Percentiles rank a stretch among this genome's conserved stretches.
Evolutionary conservation across 139 green algal species (phyloP).

Genomic region (Chlamydomonas applanata): DNA sequence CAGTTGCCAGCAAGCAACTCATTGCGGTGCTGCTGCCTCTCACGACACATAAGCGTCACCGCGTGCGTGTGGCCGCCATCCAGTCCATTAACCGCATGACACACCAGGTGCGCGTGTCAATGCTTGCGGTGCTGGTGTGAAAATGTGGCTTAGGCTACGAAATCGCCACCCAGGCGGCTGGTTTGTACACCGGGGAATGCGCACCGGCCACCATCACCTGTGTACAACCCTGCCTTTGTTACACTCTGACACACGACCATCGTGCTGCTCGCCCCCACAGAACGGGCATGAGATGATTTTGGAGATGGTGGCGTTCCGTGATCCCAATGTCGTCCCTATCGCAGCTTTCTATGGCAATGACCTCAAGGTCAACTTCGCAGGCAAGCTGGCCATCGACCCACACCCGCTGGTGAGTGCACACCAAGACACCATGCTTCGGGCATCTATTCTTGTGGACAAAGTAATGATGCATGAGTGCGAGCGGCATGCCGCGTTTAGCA

Average conservation of each 20-base stretch:
- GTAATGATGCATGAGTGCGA: too few relatives aligned
- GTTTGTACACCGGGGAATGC: too few relatives aligned
- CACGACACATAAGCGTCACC: conserved; percentile 54
- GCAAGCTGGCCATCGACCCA: conserved; percentile 63
- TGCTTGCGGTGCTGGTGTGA: too few relatives aligned
- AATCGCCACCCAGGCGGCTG: too few relatives aligned
- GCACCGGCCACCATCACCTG: too few relatives aligned
- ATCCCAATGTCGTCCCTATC: conserved; percentile 72
- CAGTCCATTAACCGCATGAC: conserved; percentile 47
- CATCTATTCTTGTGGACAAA: too few relatives aligned
- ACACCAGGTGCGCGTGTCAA: conserved; percentile 37
- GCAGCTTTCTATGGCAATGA: conserved; percentile 71
- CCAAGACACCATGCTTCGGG: background rate
- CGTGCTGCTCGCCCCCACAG: too few relatives aligned
- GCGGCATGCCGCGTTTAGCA: too few relatives aligned
- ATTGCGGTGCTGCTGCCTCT: conserved; percentile 56
- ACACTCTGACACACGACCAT: too few relatives aligned
- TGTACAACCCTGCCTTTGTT: too few relatives aligned
- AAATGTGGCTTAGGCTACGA: too few relatives aligned
- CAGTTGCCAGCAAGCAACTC: conserved; percentile 52
- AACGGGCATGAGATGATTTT: conserved; percentile 75
- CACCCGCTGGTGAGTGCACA: conserved; percentile 35
- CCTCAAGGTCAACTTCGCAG: conserved; percentile 74
- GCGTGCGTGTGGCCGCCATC: conserved; percentile 58
- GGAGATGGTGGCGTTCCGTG: conserved; percentile 63